Evolutionary conservation across 2,329 filamentous ascomycete genomes (phyloP), one percentile per base, ranked within the genome.

Genomic region (Pseudocercospora crystallina): DNA sequence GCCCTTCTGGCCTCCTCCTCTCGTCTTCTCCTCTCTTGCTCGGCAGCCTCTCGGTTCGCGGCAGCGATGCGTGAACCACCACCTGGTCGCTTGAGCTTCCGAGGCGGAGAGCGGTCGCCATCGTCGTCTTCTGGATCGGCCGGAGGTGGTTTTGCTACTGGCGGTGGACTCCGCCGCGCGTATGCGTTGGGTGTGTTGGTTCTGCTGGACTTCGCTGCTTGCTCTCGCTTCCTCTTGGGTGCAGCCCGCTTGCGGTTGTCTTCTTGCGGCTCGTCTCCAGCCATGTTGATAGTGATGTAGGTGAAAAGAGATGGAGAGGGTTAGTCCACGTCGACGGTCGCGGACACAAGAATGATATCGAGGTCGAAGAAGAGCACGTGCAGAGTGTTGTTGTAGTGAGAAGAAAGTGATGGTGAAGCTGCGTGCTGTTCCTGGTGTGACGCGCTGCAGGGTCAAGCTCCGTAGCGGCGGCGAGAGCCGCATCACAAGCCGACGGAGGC

Each of bases 31-130:
- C 74, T 68, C 30, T 69, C 69, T 42, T 82, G 79, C 26, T 84
- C 82, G 47, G 86, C 85, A 17, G 82, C 82, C 61, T 88, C 84
- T 30, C 82, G 80, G 62, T 89, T 84, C 29, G 80, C 72, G 47
- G 82, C 82, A 30, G 82, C 82, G 54, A 92, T 83, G 54, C 87
- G 86, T 2, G 69, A 62, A 8, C 63, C 60, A 9, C 63, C 68
- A 17, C 69, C 69, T 14, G 69, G 68, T 32, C 70, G 64, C 56
- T 73, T 73, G 33, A 69, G 61, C 39, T 58, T 68, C 53, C 49
- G 69, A 13, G 71, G 69, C 36, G 71, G 68, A 26, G 66, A 65
- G 9, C 56, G 56, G 17, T 64, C 63, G n/a, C 58, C 60, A 17
- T 62, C 61, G 8, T 58, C 49, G 17, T 60, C 59, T 34, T 65